phyloP scores from a whole-genome alignment of 345 rosid genomes.

The Hibiscus mutabilis region DNA sequence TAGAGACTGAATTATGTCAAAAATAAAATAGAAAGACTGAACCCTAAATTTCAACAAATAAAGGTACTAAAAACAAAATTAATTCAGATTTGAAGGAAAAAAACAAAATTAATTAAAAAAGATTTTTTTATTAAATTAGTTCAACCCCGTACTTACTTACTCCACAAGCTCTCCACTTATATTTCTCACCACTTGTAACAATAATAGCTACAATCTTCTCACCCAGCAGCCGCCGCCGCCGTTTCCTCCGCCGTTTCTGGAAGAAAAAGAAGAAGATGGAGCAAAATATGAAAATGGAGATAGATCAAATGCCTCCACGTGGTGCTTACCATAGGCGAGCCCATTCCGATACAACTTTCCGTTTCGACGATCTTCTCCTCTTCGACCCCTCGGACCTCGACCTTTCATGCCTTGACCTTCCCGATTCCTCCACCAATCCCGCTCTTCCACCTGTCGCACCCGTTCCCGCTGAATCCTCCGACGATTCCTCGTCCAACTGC shows the following conservation, averaged over 20 bases:
- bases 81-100: too few species aligned
- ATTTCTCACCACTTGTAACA: not conserved
- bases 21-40: too few species aligned
- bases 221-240: not conserved
- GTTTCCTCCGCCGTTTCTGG: not conserved
- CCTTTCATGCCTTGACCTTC: slow-evolving; percentile 60
- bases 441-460: slow-evolving; percentile 17
- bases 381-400: slow-evolving; percentile 83
- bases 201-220: not conserved
- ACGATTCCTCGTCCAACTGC: slow-evolving; percentile 51
- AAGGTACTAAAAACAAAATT: too few species aligned
- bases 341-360: slow-evolving; percentile 85
- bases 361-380: slow-evolving; percentile 78
- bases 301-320: slow-evolving; percentile 42
- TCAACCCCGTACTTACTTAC: not conserved
- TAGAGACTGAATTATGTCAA: too few species aligned
- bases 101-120: too few species aligned
- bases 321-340: slow-evolving; percentile 78
- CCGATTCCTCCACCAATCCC: slow-evolving; percentile 9
- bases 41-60: too few species aligned
- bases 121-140: not conserved
- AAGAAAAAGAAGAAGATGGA: not conserved
- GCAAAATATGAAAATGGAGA: slow-evolving; percentile 13
- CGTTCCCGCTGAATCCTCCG: slow-evolving; percentile 58
- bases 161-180: not conserved